Conservation (phyloP, 768 basidiomycete genomes). For the Gymnopilus dilepis region DNA sequence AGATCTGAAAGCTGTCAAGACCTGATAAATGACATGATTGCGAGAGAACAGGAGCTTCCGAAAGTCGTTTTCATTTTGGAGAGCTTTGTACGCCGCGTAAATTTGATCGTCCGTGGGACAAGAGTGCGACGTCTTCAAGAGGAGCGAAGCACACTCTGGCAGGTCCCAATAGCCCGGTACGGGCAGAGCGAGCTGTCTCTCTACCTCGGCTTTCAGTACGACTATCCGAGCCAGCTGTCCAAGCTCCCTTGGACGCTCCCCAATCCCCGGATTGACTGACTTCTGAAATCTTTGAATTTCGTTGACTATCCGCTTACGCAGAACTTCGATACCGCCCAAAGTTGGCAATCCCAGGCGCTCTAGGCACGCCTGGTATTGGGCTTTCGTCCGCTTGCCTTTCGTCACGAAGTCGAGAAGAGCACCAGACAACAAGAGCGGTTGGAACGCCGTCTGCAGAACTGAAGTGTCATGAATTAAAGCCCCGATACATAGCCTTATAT, state of each 20-base stretch:
- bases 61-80: conserved; percentile 24
- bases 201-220: conserved; percentile 49
- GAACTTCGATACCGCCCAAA: conserved; percentile 40
- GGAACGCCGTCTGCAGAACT: conserved; percentile 51
- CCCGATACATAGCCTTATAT: conserved; percentile 54
- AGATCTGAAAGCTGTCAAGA: conserved; percentile 39
- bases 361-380: conserved; percentile 44
- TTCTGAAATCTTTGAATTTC: conserved; percentile 41
- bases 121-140: conserved; percentile 26
- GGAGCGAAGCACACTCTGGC: conserved; percentile 40
- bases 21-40: conserved; percentile 39
- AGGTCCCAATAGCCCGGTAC: conserved; percentile 55
- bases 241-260: conserved; percentile 38
- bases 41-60: conserved; percentile 35
- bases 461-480: conserved; percentile 53
- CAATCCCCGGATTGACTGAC: conserved; percentile 24
- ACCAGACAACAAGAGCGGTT: conserved; percentile 51
- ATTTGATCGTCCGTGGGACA: conserved; percentile 49
- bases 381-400: conserved; percentile 38
- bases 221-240: conserved; percentile 52
- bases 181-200: conserved; percentile 51
- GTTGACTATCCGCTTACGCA: conserved; percentile 42
- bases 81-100: conserved; percentile 34
- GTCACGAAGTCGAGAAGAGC: conserved; percentile 47
- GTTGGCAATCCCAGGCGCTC: conserved; percentile 44